These are phyloP conservation scores for Neurospora sp. DNA, from an alignment of 495 filamentous ascomycete genomes.

Conservation along the genomic window DNA sequence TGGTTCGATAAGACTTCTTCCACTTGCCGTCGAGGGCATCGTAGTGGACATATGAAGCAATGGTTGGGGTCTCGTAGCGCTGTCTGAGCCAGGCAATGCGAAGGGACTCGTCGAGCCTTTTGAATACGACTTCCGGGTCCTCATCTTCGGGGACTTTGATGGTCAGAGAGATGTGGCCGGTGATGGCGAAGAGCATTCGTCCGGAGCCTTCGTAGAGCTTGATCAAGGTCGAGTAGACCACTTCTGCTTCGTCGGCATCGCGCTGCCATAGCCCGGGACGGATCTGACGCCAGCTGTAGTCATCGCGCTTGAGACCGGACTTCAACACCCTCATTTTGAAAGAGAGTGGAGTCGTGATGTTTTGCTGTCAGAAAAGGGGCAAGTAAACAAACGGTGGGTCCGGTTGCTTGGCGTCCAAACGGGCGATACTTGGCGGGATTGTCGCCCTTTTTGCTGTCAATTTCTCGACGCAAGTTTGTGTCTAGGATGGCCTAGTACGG, in stretches of 20 bases:
- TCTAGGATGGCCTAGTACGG: no score
- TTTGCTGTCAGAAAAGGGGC: background rate
- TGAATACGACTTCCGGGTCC: background rate
- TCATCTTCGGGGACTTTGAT: background rate
- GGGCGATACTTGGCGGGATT: background rate
- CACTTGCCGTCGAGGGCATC: conserved; percentile 16
- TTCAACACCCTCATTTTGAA: background rate
- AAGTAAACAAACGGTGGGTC: background rate
- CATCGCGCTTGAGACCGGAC: background rate
- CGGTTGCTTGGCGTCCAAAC: background rate
- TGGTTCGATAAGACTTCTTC: conserved; percentile 30
- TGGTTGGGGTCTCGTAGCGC: conserved; percentile 33
- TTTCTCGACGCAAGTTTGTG: background rate
- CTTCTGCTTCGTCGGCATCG: conserved; percentile 35
- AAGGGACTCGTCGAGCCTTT: conserved; percentile 19
- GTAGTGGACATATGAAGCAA: conserved; percentile 28
- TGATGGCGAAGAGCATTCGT: conserved; percentile 31
- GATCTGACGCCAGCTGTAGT: conserved; percentile 14
- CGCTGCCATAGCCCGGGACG: conserved; percentile 26
- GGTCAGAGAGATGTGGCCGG: conserved; percentile 16
- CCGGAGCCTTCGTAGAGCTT: conserved; percentile 29
- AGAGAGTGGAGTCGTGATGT: background rate
- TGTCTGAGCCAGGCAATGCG: conserved; percentile 31
- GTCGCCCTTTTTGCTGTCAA: background rate
- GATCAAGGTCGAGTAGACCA: conserved; percentile 28